These are phyloP conservation scores for Nakazawaea siamensis DNA, from an alignment of 805 yeast species.

Conservation along the genomic window DNA sequence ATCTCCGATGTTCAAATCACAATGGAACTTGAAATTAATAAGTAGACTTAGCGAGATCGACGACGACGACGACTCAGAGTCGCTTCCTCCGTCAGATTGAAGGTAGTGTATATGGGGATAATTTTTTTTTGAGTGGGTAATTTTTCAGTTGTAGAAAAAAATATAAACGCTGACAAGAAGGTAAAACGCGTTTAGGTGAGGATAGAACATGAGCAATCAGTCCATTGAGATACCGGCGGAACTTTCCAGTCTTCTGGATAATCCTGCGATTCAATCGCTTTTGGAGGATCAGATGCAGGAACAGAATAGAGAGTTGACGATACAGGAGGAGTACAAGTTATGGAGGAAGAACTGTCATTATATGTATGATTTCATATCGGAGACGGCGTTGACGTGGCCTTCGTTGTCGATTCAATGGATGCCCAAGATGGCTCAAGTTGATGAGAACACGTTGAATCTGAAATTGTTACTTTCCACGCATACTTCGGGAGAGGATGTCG, in stretches of 20 bases:
- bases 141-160: too few species aligned
- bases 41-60: background rate
- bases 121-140: too few species aligned
- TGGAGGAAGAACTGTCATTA: conserved; percentile 78
- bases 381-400: conserved; percentile 78
- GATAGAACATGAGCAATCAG: too few species aligned
- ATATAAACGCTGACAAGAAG: too few species aligned
- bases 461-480: conserved; percentile 63
- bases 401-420: conserved; percentile 74
- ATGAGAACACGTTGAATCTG: conserved; percentile 30
- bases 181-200: too few species aligned
- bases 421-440: conserved; percentile 30
- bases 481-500: conserved; percentile 60
- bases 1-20: conserved; percentile 2
- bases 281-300: conserved; percentile 7
- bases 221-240: too few species aligned
- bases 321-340: conserved; percentile 61
- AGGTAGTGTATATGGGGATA: too few species aligned
- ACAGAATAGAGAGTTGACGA: conserved; percentile 31
- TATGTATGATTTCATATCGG: conserved; percentile 79
- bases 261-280: conserved; percentile 4
- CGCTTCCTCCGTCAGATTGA: too few species aligned
- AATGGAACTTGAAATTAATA: conserved; percentile 3
- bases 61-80: too few species aligned
- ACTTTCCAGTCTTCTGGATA: background rate